phyloP scores from a whole-genome alignment of 129 eudicot species.

The Tagetes patula region DNA sequence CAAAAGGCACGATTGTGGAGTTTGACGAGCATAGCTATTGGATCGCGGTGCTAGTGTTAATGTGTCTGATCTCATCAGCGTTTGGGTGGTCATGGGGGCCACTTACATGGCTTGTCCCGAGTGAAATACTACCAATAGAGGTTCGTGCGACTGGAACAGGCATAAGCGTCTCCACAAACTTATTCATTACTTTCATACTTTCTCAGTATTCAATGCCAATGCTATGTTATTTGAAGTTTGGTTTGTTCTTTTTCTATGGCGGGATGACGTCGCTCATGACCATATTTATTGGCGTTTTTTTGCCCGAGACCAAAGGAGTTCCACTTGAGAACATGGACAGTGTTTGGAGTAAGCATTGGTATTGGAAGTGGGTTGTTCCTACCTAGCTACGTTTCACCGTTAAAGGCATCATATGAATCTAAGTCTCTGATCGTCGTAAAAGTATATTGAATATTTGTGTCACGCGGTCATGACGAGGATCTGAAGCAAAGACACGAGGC shows the following conservation, averaged over 20 bases:
- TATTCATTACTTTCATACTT: conserved; percentile 39
- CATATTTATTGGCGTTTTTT: conserved; percentile 28
- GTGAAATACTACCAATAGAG: conserved; percentile 48
- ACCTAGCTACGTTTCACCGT: conserved; percentile 8
- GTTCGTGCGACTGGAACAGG: conserved; percentile 47
- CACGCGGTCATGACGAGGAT: conserved; percentile 11
- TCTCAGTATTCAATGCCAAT: conserved; percentile 41
- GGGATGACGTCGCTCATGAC: conserved; percentile 42
- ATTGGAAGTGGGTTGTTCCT: conserved; percentile 33
- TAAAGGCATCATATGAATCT: background rate
- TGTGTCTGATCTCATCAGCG: conserved; percentile 42
- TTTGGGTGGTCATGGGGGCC: conserved; percentile 70
- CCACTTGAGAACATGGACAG: conserved; percentile 42
- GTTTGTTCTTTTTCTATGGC: conserved; percentile 46
- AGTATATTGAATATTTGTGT: conserved; percentile 16
- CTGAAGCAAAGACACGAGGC: conserved; percentile 19
- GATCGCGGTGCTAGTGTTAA: conserved; percentile 34
- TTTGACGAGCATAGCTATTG: conserved; percentile 15
- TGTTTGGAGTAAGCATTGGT: conserved; percentile 51
- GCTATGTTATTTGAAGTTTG: conserved; percentile 44
- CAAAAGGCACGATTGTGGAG: background rate
- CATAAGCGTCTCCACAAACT: conserved; percentile 41
- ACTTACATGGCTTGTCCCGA: conserved; percentile 48
- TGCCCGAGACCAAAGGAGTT: conserved; percentile 55
- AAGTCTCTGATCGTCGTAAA: background rate